These are phyloP conservation scores for Xylariales sp. DNA, from an alignment of 2,329 filamentous ascomycete species.

Conservation along the genomic window DNA sequence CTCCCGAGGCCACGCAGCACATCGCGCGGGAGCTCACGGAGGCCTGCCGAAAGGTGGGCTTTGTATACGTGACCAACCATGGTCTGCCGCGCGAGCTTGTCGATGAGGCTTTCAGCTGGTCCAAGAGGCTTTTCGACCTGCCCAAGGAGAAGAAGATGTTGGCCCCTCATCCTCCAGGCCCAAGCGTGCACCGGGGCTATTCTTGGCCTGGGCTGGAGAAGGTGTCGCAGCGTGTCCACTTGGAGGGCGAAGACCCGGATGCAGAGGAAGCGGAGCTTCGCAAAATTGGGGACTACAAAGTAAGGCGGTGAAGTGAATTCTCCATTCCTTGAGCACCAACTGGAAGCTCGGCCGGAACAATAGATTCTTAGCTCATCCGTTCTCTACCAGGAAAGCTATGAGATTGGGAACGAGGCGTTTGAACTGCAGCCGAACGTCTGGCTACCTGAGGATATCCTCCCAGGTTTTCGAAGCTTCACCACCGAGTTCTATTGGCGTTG, in stretches of 20 bases:
- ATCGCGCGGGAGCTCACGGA: slow-evolving; percentile 21
- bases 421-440: slow-evolving; percentile 43
- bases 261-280: slow-evolving; percentile 30
- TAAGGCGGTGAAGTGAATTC: too few relatives aligned
- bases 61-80: slow-evolving; percentile 24
- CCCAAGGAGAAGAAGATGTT: slow-evolving; percentile 28
- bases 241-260: slow-evolving; percentile 34
- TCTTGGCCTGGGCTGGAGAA: slow-evolving; percentile 51
- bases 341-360: neutral
- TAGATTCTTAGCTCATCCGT: slow-evolving; percentile 2
- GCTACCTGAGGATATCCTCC: slow-evolving; percentile 38
- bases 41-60: slow-evolving; percentile 26
- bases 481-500: slow-evolving; percentile 44
- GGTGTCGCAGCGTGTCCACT: slow-evolving; percentile 39
- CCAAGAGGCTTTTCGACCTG: slow-evolving; percentile 25
- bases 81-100: slow-evolving; percentile 27
- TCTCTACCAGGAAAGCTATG: slow-evolving; percentile 43
- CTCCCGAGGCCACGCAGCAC: slow-evolving; percentile 14
- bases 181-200: slow-evolving; percentile 48
- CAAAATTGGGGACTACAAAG: slow-evolving; percentile 47
- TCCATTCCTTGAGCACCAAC: neutral
- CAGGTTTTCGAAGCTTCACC: slow-evolving; percentile 43
- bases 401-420: slow-evolving; percentile 44
- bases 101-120: slow-evolving; percentile 32
- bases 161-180: slow-evolving; percentile 33